A percentile compares a stretch with the other conserved stretches of the same genome.
phyloP scores from a whole-genome alignment of 768 basidiomycete species.

The Vishniacozyma victoriae region DNA sequence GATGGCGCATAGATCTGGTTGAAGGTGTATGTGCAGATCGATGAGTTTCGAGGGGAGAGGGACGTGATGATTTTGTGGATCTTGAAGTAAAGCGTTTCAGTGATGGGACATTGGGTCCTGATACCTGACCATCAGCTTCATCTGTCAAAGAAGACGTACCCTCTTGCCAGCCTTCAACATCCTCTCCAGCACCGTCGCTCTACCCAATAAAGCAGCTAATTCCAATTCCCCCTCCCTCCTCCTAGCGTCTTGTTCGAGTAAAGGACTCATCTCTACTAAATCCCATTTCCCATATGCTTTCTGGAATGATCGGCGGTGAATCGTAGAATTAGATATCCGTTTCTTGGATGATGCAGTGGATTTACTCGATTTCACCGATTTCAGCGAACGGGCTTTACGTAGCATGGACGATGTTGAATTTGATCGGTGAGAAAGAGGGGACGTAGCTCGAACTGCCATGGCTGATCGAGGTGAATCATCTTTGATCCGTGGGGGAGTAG shows the following conservation, averaged over 20 bases:
- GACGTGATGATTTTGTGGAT: no score
- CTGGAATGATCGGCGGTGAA: not conserved
- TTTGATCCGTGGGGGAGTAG: no score
- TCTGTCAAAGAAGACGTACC: constrained; percentile 20
- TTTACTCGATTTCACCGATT: not conserved
- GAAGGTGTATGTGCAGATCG: no score
- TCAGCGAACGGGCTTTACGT: not conserved
- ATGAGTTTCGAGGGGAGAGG: no score
- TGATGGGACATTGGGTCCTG: no score
- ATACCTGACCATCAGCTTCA: constrained; percentile 1
- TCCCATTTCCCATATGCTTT: constrained; percentile 7
- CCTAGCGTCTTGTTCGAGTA: no score
- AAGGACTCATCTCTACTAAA: constrained; percentile 3
- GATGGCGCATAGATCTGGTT: no score
- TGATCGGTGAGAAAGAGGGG: not conserved
- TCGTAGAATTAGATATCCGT: not conserved
- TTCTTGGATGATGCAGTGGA: constrained; percentile 6
- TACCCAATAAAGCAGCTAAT: constrained; percentile 21
- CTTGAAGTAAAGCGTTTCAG: no score
- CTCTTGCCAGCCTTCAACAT: constrained; percentile 27
- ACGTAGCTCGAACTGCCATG: constrained; percentile 5
- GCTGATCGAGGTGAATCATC: no score
- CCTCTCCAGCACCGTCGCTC: constrained; percentile 32
- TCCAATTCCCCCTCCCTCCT: constrained; percentile 29
- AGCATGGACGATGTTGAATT: constrained; percentile 2